phyloP scores from a whole-genome alignment of 495 filamentous ascomycete genomes.

The Xylaria scruposa region DNA sequence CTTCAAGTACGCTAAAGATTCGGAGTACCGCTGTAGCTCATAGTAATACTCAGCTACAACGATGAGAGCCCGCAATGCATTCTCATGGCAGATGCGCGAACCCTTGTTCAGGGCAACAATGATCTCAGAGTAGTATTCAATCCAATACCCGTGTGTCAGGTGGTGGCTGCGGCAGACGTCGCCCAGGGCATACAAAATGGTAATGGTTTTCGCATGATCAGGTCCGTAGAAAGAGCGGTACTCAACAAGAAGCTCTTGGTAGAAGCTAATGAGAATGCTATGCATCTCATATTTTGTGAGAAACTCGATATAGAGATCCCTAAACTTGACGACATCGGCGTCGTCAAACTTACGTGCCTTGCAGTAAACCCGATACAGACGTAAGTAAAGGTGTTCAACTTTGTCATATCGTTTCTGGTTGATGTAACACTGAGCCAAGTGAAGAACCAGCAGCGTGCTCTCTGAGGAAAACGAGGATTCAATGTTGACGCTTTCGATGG shows the following conservation, averaged over 20 bases:
- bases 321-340: constrained; percentile 12
- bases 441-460: constrained; percentile 12
- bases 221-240: constrained; percentile 21
- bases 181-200: constrained; percentile 16
- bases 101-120: constrained; percentile 18
- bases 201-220: constrained; percentile 10
- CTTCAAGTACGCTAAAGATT: constrained; percentile 17
- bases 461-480: constrained; percentile 16
- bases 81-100: constrained; percentile 15
- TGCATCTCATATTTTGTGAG: constrained; percentile 21
- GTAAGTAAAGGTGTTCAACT: constrained; percentile 10
- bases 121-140: constrained; percentile 22
- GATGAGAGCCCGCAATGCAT: constrained; percentile 20
- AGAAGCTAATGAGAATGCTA: constrained; percentile 15
- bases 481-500: constrained; percentile 13
- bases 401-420: constrained; percentile 24
- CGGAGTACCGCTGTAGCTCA: constrained; percentile 17
- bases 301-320: constrained; percentile 16
- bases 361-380: constrained; percentile 14
- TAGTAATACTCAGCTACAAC: constrained; percentile 22
- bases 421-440: constrained; percentile 17
- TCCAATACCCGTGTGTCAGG: constrained; percentile 23
- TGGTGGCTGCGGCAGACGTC: constrained; percentile 21
- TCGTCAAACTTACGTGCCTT: constrained; percentile 19
- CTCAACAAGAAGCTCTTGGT: constrained; percentile 21